Evolutionary conservation across 495 filamentous ascomycete species (phyloP).

Genomic region (Aspergillus wentii): DNA sequence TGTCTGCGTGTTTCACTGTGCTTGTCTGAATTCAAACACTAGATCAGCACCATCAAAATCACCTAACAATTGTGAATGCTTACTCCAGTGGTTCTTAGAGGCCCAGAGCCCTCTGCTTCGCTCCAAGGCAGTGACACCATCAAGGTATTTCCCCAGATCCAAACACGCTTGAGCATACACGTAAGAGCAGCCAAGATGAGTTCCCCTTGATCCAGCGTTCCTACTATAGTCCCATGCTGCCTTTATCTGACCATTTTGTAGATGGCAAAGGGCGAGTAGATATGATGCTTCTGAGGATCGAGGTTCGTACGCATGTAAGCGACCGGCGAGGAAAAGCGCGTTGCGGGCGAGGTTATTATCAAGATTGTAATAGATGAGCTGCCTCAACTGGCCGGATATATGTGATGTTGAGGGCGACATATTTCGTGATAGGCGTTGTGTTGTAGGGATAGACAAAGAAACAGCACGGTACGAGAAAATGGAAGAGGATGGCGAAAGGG

Average conservation of each 20-base stretch:
- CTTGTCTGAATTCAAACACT: conserved; percentile 48
- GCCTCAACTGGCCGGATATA: conserved; percentile 70
- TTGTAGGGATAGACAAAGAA: not conserved
- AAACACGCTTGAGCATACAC: conserved; percentile 87
- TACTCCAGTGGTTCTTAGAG: conserved; percentile 66
- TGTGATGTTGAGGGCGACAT: conserved; percentile 69
- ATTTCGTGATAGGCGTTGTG: conserved; percentile 17
- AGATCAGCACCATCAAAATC: conserved; percentile 3
- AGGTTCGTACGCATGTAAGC: conserved; percentile 77
- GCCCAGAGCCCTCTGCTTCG: conserved; percentile 66
- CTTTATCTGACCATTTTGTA: conserved; percentile 73
- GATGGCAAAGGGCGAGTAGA: conserved; percentile 77
- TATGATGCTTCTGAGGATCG: conserved; percentile 74
- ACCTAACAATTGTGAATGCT: conserved; percentile 19
- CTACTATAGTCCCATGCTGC: conserved; percentile 70
- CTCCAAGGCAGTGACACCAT: conserved; percentile 78
- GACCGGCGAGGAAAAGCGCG: conserved; percentile 86
- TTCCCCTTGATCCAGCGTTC: conserved; percentile 54
- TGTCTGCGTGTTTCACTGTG: conserved; percentile 59
- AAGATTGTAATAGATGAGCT: conserved; percentile 86
- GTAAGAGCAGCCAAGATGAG: conserved; percentile 83
- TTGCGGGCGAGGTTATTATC: conserved; percentile 85
- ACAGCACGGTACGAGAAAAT: not conserved
- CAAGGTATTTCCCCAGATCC: conserved; percentile 66
- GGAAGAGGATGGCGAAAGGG: conserved; percentile 1